Conservation (phyloP, 176 grass and related monocot genomes). For the Metroxylon sagu region DNA sequence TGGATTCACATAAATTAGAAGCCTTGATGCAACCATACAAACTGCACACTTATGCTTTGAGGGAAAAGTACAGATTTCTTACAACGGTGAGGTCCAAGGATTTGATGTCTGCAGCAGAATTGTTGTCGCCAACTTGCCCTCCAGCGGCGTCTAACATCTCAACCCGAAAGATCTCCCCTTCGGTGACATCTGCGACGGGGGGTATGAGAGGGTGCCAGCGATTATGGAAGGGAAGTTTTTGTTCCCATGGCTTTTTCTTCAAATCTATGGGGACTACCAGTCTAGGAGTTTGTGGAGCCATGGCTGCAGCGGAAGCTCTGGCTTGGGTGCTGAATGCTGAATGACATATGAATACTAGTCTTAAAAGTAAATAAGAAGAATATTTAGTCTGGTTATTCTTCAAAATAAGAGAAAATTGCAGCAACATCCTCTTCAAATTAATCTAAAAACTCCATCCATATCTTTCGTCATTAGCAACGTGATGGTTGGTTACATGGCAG, state of each 20-base stretch:
- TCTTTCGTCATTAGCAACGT: too few species aligned
- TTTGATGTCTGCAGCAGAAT: constrained; percentile 76
- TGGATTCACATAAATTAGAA: neutral
- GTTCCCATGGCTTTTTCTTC: constrained; percentile 79
- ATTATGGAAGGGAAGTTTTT: constrained; percentile 68
- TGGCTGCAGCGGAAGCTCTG: constrained; percentile 5
- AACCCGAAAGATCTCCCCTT: constrained; percentile 71
- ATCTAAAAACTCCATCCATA: too few species aligned
- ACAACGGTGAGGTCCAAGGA: constrained; percentile 55
- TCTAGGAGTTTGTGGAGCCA: constrained; percentile 75
- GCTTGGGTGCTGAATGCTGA: too few species aligned
- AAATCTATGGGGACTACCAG: constrained; percentile 65
- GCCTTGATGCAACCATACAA: neutral
- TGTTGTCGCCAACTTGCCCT: constrained; percentile 46
- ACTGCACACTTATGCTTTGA: neutral
- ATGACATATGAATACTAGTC: too few species aligned
- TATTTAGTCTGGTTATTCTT: too few species aligned
- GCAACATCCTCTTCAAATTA: too few species aligned
- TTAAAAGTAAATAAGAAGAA: too few species aligned
- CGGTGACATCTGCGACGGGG: constrained; percentile 61
- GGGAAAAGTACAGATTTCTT: constrained; percentile 8
- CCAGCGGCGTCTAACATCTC: constrained; percentile 84
- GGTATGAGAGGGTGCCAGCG: constrained; percentile 86
- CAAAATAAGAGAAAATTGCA: too few species aligned
- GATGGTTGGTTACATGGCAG: too few species aligned